Base-by-base conservation (phyloP, 352 stramenopile genomes). In the Pythium utonaiense region DNA sequence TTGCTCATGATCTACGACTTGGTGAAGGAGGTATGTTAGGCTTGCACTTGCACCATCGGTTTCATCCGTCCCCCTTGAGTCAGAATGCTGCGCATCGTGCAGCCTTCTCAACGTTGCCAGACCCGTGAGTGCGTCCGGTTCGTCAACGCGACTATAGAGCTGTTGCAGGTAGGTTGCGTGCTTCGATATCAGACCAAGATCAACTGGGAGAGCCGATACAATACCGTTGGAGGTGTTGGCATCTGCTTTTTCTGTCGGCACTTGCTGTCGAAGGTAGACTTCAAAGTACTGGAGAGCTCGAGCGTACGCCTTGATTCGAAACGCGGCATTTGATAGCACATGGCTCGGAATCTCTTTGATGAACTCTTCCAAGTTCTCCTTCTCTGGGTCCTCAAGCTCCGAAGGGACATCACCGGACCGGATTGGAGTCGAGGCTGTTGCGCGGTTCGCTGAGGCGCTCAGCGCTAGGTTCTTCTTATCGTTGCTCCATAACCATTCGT, bases 401-500 rank as follows among this genome's bases (percentile, higher is more conserved):
- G 64, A 71, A 0, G 61, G 60, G 10, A 66, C 31, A 53, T 73
- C 50, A 52, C 56, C 45, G 25, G 60, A n/a, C 3, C 49, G 34
- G 22, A 41, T 34, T 21, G 54, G 57, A 10, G 57, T 53, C 28
- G 60, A 25, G 33, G 66, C 42, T 52, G 58, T 54, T 19, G 53
- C 55, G 12, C 59, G 41, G 40, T 47, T 69, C 9, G 49, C 44
- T 22, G 53, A n/a, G 44, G 53, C 71, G 60, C 81, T 93, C 5
- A 86, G 55, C 14, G 74, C 74, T 6, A 91, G 57, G 14, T 80
- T 69, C 58, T 93, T 95, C 53, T 93, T 91, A 52, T 93, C 84
- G 47, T 65, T 90, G 33, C 64, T 86, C 86, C 86, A 95, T 16
- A 96, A 74, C 86, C 86, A 96, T 14, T 96, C 84, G 58, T 93